Evolutionary conservation across 805 yeast genomes (phyloP), one percentile per base, ranked within the genome.

Genomic region (Candida takata): DNA sequence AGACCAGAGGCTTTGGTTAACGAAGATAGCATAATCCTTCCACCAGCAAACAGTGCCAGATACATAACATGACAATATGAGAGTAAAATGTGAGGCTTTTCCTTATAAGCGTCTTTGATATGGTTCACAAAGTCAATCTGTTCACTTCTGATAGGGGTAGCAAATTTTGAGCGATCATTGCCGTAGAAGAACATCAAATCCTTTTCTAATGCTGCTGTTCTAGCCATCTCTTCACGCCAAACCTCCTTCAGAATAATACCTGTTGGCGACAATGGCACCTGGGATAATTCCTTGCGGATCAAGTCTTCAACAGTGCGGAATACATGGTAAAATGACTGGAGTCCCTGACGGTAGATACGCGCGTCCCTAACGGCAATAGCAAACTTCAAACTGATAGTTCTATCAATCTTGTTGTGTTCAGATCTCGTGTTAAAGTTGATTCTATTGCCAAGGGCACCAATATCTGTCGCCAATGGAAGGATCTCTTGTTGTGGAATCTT

Each of bases 1-100:
- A 84, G 58, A 3, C 87, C 84, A 6, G 79, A 62, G 17, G 86
- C 79, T 49, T 70, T 74, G 34, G 78, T 65, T 20, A 84, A 59
- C 13, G 77, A 72, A 1, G 87, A 77, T 41, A 79, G 64, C 74
- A 85, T 69, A 24, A 84, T 66, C 43, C 78, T 67, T 13, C 94
- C 95, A 34, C 95, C 95, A 2, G 95, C 95, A 62, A 84, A 84
- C 34, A 84, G 68, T 0, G 92, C 95, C 52, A 84, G 62, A 59
- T 84, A 84, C 75, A 84, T 70, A 32, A 83, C 92, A 55, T 84
- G 95, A 64, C 85, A 74, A 57, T 84, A 84, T 5, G 95, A 92
- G 31, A 84, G 64, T 25, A 84, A 58, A 15, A 83, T 58, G 47
- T 81, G 74, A 7, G 95, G 95, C 51, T 79, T 78, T 30, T 70